Base-by-base conservation (phyloP, 148 eudicot species). In the Amaranthus hypochondriacus region DNA sequence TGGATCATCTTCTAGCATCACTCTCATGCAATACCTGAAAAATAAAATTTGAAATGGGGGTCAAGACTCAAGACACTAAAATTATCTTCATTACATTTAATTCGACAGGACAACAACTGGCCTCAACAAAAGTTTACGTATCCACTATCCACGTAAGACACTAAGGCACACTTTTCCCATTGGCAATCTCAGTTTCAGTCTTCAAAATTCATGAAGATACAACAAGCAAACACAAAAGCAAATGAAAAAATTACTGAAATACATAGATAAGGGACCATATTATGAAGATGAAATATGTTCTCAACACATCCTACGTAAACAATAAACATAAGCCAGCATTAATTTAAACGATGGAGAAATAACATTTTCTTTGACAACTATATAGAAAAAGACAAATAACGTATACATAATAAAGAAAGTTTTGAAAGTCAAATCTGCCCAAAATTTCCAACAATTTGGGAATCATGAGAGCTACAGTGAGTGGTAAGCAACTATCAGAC, bases 1-100 rank as follows among this genome's bases (percentile, higher is more conserved):
- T 18, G 51, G 50, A 15, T 75, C 68, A 64, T 56, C 75, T 5
- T 14, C 21, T 64, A 51, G 21, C 51, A 58, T 7, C 51, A 65
- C 54, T 62, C 13, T 49, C 82, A 75, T 79, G 75, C 82, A 79
- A 28, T 79, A 79, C 9, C 82, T 79, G 82, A n/a, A 70, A 46
- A 50, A 74, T 10, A 15, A 43, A 50, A 28, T 28, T 28, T 28
- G 39, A 48, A 9, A 54, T 1, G 4, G n/a, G 13, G 9, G 42
- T 65, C 61, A 46, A 44, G 52, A 60, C 12, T 65, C 61, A 46
- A 44, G 52, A 60, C 12, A 28, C 4, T 28, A 12, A 46, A 51
- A 59, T 65, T 14, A 11, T 21, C 39, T 28, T 28, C 39, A 13
- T n/a, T 50, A 5, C 43, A 58, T 18, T 11, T 46, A 7, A 51